A percentile compares a stretch with the other conserved stretches of the same genome.
Evolutionary conservation across 202 grass and related monocot species (phyloP).

Genomic region (Carex arenaria): DNA sequence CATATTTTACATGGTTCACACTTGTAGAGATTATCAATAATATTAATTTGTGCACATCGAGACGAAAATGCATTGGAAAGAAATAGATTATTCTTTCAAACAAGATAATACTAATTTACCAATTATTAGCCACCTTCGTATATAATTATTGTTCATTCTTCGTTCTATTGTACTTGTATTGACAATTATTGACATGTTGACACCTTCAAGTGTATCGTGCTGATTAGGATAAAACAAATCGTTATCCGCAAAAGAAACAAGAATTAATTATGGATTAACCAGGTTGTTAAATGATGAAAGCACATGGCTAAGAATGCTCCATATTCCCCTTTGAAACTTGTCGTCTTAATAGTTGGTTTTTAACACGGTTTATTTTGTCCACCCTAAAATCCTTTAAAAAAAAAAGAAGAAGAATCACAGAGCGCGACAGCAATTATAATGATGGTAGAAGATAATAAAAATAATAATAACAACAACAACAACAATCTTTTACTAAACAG

Average conservation of each 20-base stretch:
- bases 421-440: neutral
- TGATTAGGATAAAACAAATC: slow-evolving; percentile 2
- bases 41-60: neutral
- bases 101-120: neutral
- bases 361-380: neutral
- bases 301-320: neutral
- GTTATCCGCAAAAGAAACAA: neutral
- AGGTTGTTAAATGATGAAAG: slow-evolving; percentile 13
- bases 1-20: neutral
- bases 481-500: neutral
- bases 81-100: neutral
- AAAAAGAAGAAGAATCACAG: neutral
- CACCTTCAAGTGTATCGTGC: neutral
- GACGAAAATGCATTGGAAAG: too few relatives aligned
- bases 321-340: neutral
- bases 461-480: neutral
- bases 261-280: neutral
- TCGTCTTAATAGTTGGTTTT: neutral
- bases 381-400: neutral
- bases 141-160: neutral
- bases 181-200: neutral
- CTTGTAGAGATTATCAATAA: neutral
- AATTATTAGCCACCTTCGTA: neutral
- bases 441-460: neutral
- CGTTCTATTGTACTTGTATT: neutral